Evolutionary conservation across 345 rosid genomes (phyloP), one percentile per base, ranked within the genome.

Genomic region (Pugionium cornutum): DNA sequence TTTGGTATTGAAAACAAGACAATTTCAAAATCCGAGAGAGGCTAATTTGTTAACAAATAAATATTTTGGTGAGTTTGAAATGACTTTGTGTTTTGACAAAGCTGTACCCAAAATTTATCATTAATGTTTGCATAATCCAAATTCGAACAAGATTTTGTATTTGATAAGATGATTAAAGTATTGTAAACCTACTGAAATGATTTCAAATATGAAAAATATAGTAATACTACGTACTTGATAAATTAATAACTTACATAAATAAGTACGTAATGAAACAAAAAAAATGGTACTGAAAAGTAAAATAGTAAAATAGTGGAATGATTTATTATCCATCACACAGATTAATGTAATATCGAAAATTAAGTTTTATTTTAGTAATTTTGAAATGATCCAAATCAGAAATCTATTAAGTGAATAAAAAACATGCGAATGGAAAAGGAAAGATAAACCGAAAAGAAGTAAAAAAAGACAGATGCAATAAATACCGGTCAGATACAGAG

Each of bases 1-100:
- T 69, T 28, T 69, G 27, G 67, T 69, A 11, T 34, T 34, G 36
- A 34, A 42, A 32, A 58, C 33, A 42, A 58, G 51, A 40, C 10
- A 56, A 55, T 9, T 8, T 29, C 28, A 47, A 6, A 26, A 41
- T 30, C 10, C 11, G 9, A 11, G 7, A 30, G 57, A 11, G 26
- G 41, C 37, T 49, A 58, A 41, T 43, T 35, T 5, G 25, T 32
- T 32, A n/a, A 41, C n/a, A 59, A 4, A 7, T 36, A 7, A 1
- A n/a, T 35, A 45, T 49, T 49, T 7, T 10, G 28, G 26, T 25
- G 57, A 26, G 25, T n/a, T 48, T 39, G 3, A 49, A 7, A 28
- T 37, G 48, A 9, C 10, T 9, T 42, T 65, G n/a, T 25, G n/a
- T 26, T 53, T 65, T 27, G 3, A 6, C 10, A 61, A 62, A 9